A percentile compares a stretch with the other conserved stretches of the same genome.
These are phyloP conservation scores for Phytophthora uliginosa DNA, from an alignment of 352 stramenopile species.

Conservation along the genomic window DNA sequence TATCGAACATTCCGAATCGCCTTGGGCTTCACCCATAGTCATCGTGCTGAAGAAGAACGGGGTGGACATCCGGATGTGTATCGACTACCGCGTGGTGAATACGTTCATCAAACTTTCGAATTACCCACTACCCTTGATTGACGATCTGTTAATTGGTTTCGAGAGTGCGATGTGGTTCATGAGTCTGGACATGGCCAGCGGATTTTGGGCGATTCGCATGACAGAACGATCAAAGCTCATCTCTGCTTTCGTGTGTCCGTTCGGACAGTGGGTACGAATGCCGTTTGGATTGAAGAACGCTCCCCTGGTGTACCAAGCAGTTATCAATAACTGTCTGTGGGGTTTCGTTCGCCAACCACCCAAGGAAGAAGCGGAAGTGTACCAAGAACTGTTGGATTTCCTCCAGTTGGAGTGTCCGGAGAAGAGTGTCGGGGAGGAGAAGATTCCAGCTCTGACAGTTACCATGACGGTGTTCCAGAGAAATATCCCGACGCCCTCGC, in stretches of 20 bases:
- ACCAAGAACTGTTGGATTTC: slow-evolving; percentile 8
- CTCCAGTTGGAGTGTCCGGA: background rate
- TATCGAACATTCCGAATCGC: background rate
- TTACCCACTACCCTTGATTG: slow-evolving; percentile 31
- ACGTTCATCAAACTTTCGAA: slow-evolving; percentile 16
- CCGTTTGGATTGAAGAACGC: slow-evolving; percentile 36
- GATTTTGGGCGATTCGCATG: slow-evolving; percentile 37
- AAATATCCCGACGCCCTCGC: background rate
- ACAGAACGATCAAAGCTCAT: slow-evolving; percentile 21
- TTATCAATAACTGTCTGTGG: slow-evolving; percentile 29
- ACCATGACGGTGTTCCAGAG: background rate
- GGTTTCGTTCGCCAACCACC: slow-evolving; percentile 9
- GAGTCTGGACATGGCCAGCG: slow-evolving; percentile 17
- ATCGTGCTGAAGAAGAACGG: slow-evolving; percentile 15
- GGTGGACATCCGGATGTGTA: slow-evolving; percentile 21
- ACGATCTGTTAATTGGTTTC: slow-evolving; percentile 37
- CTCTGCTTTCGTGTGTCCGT: slow-evolving; percentile 29
- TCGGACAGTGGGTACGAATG: slow-evolving; percentile 22
- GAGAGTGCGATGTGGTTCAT: slow-evolving; percentile 23
- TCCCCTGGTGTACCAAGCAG: slow-evolving; percentile 16
- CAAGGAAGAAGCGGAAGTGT: background rate
- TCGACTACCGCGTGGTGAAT: slow-evolving; percentile 32
- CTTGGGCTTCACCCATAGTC: background rate
- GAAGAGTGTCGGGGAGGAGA: background rate
- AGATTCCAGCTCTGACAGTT: background rate